Evolutionary conservation across 192 early-diverging fungal species (phyloP), one percentile per base, ranked within the genome.

Genomic region (Gaertneriomyces sp.): DNA sequence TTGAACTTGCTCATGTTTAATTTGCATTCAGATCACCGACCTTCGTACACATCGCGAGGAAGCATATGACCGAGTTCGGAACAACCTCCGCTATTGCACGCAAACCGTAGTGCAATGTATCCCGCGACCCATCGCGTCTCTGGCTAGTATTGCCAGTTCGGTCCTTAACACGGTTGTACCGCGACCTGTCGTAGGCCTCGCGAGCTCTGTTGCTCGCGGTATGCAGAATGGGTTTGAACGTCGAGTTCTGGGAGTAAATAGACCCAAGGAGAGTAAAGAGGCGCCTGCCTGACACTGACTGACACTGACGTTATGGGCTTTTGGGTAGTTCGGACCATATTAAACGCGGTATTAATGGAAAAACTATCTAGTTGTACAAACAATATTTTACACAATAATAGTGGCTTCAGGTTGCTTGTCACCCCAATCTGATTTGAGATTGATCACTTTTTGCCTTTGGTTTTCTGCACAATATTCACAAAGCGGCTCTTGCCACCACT

Each of bases 31-130:
- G 69, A 70, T 70, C 19, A 17, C 33, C 7, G 64, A 76, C 49
- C 58, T 76, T 9, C 60, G 50, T 11, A 42, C 11, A 20, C 59
- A 76, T 50, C 60, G 70, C 5, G 45, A 20, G 6, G 61, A 68
- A 38, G 74, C 70, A 0, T 76, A 72, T 57, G 12, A 19, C 19
- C 9, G 55, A 14, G 49, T 76, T 10, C 60, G 58, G 39, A 63
- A 46, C n/a, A 54, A 43, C 9, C 17, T 64, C 8, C 16, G 16
- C 10, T 16, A 11, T 8, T 54, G 52, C 39, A 33, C 39, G 8
- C 19, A 16, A 11, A 10, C 53, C 40, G 63, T 64, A 7, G 42
- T 64, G 12, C 11, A 56, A 4, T 17, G 19, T 38, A 64, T 53
- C 9, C 63, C 51, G 17, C 50, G 43, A 39, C 63, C 50, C 25